phyloP scores from a whole-genome alignment of 768 basidiomycete species.

The Leccinum pellstonianum region DNA sequence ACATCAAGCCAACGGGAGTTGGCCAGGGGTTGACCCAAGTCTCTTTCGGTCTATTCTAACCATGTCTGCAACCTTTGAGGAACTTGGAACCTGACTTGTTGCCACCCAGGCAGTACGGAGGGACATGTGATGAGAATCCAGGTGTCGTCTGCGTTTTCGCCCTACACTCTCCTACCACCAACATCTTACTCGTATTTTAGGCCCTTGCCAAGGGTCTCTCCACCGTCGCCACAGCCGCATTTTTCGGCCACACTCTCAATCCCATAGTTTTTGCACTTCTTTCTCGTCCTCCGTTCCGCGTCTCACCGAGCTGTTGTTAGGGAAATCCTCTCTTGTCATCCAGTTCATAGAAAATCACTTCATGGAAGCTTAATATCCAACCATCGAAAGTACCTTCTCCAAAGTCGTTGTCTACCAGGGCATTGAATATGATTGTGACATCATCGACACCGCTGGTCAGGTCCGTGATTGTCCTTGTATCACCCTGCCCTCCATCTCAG shows the following conservation, averaged over 20 bases:
- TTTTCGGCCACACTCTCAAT: slow-evolving; percentile 17
- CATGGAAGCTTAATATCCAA: slow-evolving; percentile 91
- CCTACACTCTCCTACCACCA: slow-evolving; percentile 3
- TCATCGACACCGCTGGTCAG: slow-evolving; percentile 98
- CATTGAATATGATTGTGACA: slow-evolving; percentile 91
- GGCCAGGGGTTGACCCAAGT: too few relatives aligned
- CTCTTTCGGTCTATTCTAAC: too few relatives aligned
- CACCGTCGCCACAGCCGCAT: slow-evolving; percentile 24
- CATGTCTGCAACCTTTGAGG: too few relatives aligned
- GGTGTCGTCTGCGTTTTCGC: not conserved
- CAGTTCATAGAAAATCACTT: slow-evolving; percentile 94
- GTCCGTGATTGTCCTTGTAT: slow-evolving; percentile 40
- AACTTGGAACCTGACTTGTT: too few relatives aligned
- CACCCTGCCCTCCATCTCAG: slow-evolving; percentile 5
- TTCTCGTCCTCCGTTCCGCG: slow-evolving; percentile 9
- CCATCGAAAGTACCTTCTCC: slow-evolving; percentile 82
- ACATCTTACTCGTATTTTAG: not conserved
- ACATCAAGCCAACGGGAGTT: too few relatives aligned
- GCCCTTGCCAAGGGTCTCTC: slow-evolving; percentile 1
- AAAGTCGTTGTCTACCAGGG: slow-evolving; percentile 79
- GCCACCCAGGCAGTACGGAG: too few relatives aligned
- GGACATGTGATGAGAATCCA: too few relatives aligned
- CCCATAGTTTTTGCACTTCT: slow-evolving; percentile 15
- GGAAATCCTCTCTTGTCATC: slow-evolving; percentile 90
- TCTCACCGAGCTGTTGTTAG: slow-evolving; percentile 42